A percentile compares a stretch with the other conserved stretches of the same genome.
These are phyloP conservation scores for Xanthoconium purpureum DNA, from an alignment of 768 basidiomycete species.

Conservation along the genomic window DNA sequence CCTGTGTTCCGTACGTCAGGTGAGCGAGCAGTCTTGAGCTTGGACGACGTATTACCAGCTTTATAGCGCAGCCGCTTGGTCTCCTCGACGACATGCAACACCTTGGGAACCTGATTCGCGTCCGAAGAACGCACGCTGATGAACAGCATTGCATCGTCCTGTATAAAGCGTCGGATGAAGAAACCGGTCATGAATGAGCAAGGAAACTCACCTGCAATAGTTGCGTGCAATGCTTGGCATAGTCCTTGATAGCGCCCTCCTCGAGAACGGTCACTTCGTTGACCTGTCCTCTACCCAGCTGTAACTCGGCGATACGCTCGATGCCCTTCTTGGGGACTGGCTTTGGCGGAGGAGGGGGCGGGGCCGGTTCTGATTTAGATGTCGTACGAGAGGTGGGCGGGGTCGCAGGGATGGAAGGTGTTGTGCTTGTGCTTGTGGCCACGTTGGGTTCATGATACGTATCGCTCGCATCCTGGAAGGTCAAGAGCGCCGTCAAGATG, in stretches of 20 bases:
- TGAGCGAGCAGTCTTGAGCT: not conserved
- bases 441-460: slow-evolving; percentile 40
- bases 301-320: slow-evolving; percentile 70
- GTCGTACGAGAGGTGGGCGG: not conserved
- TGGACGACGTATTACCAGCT: slow-evolving; percentile 45
- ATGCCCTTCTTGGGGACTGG: slow-evolving; percentile 64
- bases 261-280: slow-evolving; percentile 73
- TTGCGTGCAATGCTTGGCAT: slow-evolving; percentile 62
- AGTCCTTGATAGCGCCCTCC: slow-evolving; percentile 63
- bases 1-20: slow-evolving; percentile 42
- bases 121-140: slow-evolving; percentile 67
- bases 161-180: not conserved
- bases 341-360: slow-evolving; percentile 52
- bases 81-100: slow-evolving; percentile 76
- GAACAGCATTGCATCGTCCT: slow-evolving; percentile 83
- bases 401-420: not conserved
- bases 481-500: slow-evolving; percentile 70
- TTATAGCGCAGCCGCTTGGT: slow-evolving; percentile 75
- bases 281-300: slow-evolving; percentile 61
- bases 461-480: slow-evolving; percentile 72
- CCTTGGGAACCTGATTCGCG: slow-evolving; percentile 67
- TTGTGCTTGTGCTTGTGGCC: slow-evolving; percentile 9
- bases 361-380: slow-evolving; percentile 32
- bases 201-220: slow-evolving; percentile 52
- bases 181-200: not conserved